A percentile compares a stretch with the other conserved stretches of the same genome.
Evolutionary conservation across 805 yeast species (phyloP).

Genomic region (Candida krabiensis): DNA sequence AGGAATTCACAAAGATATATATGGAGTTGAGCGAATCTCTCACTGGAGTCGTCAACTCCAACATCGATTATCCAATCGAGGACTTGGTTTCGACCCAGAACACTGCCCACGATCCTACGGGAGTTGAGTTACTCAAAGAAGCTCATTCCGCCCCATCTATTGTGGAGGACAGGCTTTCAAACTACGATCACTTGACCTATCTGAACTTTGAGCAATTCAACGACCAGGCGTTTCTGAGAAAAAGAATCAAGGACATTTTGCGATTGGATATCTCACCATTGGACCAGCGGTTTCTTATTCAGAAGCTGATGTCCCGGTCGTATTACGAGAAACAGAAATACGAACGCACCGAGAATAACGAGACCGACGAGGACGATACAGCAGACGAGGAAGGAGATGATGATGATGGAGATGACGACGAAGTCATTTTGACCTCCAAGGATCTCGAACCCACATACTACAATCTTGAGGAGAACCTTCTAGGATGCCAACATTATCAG

Average conservation of each 20-base stretch:
- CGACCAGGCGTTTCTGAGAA: slow-evolving; percentile 40
- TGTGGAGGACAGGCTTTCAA: slow-evolving; percentile 11
- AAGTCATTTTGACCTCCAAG: slow-evolving; percentile 44
- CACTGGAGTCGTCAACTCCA: slow-evolving; percentile 44
- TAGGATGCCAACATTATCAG: slow-evolving; percentile 85
- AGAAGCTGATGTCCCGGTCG: slow-evolving; percentile 68
- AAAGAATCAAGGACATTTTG: slow-evolving; percentile 49
- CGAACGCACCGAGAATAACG: slow-evolving; percentile 17
- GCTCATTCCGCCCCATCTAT: slow-evolving; percentile 9
- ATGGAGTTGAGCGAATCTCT: slow-evolving; percentile 29
- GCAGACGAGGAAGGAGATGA: slow-evolving; percentile 19
- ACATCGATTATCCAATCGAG: slow-evolving; percentile 51
- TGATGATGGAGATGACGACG: slow-evolving; percentile 27
- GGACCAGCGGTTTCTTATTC: slow-evolving; percentile 52
- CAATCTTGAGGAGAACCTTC: slow-evolving; percentile 40
- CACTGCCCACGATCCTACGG: slow-evolving; percentile 15
- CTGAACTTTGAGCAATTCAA: slow-evolving; percentile 35
- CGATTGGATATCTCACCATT: slow-evolving; percentile 38
- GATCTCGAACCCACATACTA: slow-evolving; percentile 53
- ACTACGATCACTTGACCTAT: slow-evolving; percentile 29
- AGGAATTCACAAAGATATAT: slow-evolving; percentile 24
- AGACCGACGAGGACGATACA: slow-evolving; percentile 11
- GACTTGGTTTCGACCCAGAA: slow-evolving; percentile 33
- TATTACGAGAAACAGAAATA: slow-evolving; percentile 47
- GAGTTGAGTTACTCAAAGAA: slow-evolving; percentile 18